A percentile compares a stretch with the other conserved stretches of the same genome.
phyloP scores from a whole-genome alignment of 1,139 yeast species.

The Debaryomycetaceae sp. region DNA sequence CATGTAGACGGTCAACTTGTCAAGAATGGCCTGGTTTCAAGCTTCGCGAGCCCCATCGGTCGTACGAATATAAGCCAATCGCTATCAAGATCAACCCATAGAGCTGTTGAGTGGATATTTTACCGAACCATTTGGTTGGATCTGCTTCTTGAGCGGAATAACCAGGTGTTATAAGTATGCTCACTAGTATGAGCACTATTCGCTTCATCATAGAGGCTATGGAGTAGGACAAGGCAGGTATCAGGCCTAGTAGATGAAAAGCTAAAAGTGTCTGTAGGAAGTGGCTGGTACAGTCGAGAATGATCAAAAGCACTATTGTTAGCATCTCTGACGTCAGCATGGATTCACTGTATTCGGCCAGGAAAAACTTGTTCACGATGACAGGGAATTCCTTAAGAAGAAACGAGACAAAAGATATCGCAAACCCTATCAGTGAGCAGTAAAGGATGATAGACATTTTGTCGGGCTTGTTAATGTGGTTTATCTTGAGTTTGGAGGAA shows the following conservation, averaged over 20 bases:
- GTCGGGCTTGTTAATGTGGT: conserved; percentile 30
- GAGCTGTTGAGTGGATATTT: conserved; percentile 26
- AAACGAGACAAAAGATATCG: conserved; percentile 31
- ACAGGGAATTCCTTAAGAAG: conserved; percentile 27
- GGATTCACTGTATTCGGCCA: conserved; percentile 13
- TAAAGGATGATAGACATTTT: conserved; percentile 38
- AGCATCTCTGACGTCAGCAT: conserved; percentile 19
- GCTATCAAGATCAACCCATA: conserved; percentile 30
- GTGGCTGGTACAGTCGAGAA: conserved; percentile 32
- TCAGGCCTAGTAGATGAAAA: conserved; percentile 35
- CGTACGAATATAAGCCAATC: conserved; percentile 38
- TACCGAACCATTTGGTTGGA: conserved; percentile 24
- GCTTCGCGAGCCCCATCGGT: conserved; percentile 39
- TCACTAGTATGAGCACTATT: conserved; percentile 34
- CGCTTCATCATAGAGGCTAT: conserved; percentile 45
- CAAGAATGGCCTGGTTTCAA: conserved; percentile 22
- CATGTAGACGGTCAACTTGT: neutral
- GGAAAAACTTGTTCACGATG: conserved; percentile 9
- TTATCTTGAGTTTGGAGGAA: conserved; percentile 10
- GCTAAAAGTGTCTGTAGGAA: conserved; percentile 37
- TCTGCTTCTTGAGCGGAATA: conserved; percentile 2
- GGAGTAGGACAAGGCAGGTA: conserved; percentile 40
- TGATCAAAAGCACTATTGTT: conserved; percentile 21
- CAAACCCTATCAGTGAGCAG: conserved; percentile 33
- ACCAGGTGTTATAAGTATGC: conserved; percentile 24